A percentile compares a stretch with the other conserved stretches of the same genome.
Conservation (phyloP, 495 filamentous ascomycete genomes). For the Xylaria longipes region DNA sequence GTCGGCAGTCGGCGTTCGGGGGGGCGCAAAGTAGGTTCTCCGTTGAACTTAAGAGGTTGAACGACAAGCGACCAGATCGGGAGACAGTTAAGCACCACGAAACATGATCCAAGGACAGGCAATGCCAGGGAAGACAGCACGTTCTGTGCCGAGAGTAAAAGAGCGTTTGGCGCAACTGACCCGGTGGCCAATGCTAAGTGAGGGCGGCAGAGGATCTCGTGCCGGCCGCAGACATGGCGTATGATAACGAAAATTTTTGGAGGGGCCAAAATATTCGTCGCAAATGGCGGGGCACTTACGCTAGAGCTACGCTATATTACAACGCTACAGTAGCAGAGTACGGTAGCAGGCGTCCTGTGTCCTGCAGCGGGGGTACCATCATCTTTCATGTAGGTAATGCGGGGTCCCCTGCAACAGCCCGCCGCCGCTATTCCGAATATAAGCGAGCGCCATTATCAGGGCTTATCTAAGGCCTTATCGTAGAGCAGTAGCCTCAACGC, state of each 20-base stretch:
- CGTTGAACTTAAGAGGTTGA: not conserved
- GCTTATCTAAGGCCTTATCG: not conserved
- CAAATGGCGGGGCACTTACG: slow-evolving; percentile 14
- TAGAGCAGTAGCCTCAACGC: not conserved
- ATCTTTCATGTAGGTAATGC: slow-evolving; percentile 21
- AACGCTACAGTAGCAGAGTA: too few relatives aligned
- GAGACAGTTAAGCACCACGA: not conserved
- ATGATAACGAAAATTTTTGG: slow-evolving; percentile 22
- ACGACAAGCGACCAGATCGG: not conserved
- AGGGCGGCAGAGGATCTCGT: not conserved
- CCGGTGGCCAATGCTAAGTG: slow-evolving; percentile 11
- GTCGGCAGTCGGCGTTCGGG: slow-evolving; percentile 1
- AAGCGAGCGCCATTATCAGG: not conserved
- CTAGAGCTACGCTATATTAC: not conserved
- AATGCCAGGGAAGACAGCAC: not conserved
- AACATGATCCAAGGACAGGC: not conserved
- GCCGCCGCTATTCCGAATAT: not conserved
- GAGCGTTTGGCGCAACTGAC: slow-evolving; percentile 18
- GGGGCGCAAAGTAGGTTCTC: not conserved
- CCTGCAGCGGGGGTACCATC: slow-evolving; percentile 2
- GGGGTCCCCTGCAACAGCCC: slow-evolving; percentile 18
- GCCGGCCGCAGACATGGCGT: not conserved
- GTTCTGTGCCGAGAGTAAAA: not conserved
- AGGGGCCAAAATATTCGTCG: slow-evolving; percentile 21
- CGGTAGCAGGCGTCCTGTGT: too few relatives aligned